Percentiles rank a stretch among this genome's conserved stretches.
Conservation (phyloP, 129 eudicot genomes). For the Lactuca sativa region DNA sequence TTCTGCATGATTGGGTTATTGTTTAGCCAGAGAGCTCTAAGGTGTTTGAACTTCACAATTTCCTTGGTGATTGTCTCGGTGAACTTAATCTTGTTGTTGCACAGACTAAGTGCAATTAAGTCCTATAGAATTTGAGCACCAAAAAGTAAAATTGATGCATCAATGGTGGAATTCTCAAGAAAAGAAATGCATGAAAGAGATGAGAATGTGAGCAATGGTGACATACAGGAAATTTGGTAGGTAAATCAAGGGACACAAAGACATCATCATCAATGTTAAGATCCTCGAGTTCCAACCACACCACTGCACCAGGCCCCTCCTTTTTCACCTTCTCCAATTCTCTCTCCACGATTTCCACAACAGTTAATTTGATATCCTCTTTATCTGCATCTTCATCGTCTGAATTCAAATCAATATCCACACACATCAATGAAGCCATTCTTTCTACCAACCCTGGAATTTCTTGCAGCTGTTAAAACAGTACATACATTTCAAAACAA, state of each 20-base stretch:
- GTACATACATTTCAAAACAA: background rate
- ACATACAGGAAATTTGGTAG: constrained; percentile 87
- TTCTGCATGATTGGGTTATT: constrained; percentile 63
- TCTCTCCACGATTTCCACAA: constrained; percentile 52
- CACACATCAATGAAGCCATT: constrained; percentile 98
- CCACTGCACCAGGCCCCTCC: constrained; percentile 48
- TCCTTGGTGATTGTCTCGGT: constrained; percentile 50
- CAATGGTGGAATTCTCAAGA: background rate
- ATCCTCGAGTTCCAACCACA: constrained; percentile 96
- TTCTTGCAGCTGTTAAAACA: constrained; percentile 73
- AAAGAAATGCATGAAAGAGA: background rate
- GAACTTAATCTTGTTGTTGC: constrained; percentile 64
- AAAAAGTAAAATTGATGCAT: constrained; percentile 6
- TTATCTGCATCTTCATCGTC: constrained; percentile 46
- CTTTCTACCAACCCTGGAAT: constrained; percentile 90
- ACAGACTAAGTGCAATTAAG: constrained; percentile 77
- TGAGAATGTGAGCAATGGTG: background rate
- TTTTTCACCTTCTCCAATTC: constrained; percentile 57
- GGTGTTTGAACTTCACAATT: constrained; percentile 56
- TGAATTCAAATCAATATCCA: constrained; percentile 61
- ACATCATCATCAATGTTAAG: constrained; percentile 71
- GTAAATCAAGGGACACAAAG: constrained; percentile 72
- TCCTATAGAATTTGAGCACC: constrained; percentile 42
- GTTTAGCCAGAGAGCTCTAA: constrained; percentile 93
- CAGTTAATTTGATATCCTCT: constrained; percentile 33